Evolutionary conservation across 305 asterid species (phyloP).

Genomic region (Fraxinus sp.): DNA sequence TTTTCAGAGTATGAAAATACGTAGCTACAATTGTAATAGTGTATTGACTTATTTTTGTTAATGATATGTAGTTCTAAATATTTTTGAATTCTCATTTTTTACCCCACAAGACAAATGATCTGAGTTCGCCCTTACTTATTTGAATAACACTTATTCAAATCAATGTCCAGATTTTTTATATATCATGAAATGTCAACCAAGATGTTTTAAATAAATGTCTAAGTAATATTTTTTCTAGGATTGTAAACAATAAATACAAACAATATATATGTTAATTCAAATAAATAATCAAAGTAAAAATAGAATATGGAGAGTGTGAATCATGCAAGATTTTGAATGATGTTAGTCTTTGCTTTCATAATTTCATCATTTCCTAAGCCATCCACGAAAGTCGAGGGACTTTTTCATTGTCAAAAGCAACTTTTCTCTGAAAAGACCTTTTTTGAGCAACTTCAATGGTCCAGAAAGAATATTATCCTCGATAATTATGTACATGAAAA

Average conservation of each 20-base stretch:
- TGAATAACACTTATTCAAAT: too few relatives aligned
- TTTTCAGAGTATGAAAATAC: too few relatives aligned
- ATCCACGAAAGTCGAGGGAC: background rate
- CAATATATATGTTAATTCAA: background rate
- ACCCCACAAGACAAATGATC: too few relatives aligned
- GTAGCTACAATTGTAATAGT: too few relatives aligned
- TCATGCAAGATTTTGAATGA: background rate
- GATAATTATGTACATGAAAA: background rate
- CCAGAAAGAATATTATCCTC: background rate
- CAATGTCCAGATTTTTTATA: too few relatives aligned
- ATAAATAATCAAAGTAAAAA: background rate
- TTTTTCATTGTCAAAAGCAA: conserved; percentile 6
- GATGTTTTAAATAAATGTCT: too few relatives aligned
- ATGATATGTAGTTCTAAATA: too few relatives aligned
- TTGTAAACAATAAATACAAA: background rate
- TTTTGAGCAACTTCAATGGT: background rate
- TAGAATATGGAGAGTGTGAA: background rate
- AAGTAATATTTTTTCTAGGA: too few relatives aligned
- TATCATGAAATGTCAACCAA: too few relatives aligned
- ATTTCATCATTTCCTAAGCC: conserved; percentile 1
- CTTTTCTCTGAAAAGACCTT: background rate
- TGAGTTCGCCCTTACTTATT: too few relatives aligned
- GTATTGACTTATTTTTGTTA: too few relatives aligned
- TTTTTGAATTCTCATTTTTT: too few relatives aligned
- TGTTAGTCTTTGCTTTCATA: background rate